Evolutionary conservation across 2,329 filamentous ascomycete genomes (phyloP).

Genomic region (Epicoccum sorghinum): DNA sequence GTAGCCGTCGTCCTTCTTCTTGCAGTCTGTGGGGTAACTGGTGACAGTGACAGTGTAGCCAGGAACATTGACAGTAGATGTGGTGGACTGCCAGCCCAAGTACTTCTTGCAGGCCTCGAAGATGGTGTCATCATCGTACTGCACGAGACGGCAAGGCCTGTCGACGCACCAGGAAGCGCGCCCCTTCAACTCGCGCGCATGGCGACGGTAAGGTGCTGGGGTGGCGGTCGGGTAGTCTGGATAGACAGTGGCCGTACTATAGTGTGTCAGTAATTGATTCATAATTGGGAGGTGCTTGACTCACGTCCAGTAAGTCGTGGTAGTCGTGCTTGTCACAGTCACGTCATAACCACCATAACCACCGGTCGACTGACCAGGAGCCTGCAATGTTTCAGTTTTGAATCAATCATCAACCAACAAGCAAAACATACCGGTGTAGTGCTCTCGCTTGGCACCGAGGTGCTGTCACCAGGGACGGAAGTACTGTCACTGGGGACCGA

Average conservation of each 20-base stretch:
- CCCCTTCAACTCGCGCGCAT: background rate
- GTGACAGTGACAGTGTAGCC: constrained; percentile 8
- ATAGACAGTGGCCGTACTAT: constrained; percentile 8
- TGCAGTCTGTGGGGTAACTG: constrained; percentile 14
- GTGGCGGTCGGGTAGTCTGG: constrained; percentile 4
- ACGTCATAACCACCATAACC: background rate
- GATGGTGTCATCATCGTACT: constrained; percentile 15
- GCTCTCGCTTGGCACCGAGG: background rate
- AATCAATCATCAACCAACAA: too few species aligned
- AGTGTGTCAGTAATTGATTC: background rate
- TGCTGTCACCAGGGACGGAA: too few species aligned
- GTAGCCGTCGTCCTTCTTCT: constrained; percentile 5
- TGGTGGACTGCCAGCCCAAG: background rate
- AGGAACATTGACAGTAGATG: constrained; percentile 2
- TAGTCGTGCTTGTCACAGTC: constrained; percentile 13
- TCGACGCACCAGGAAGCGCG: constrained; percentile 18
- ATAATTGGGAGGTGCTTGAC: background rate
- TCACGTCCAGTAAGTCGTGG: constrained; percentile 12
- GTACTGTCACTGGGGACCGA: too few species aligned
- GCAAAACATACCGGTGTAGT: background rate
- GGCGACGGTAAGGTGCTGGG: constrained; percentile 6
- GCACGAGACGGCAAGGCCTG: constrained; percentile 22
- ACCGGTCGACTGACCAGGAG: constrained; percentile 1
- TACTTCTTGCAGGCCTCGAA: constrained; percentile 20
- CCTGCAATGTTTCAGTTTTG: background rate